These are phyloP conservation scores for Microsporum ferrugineum DNA, from an alignment of 2,329 filamentous ascomycete genomes.

Conservation along the genomic window DNA sequence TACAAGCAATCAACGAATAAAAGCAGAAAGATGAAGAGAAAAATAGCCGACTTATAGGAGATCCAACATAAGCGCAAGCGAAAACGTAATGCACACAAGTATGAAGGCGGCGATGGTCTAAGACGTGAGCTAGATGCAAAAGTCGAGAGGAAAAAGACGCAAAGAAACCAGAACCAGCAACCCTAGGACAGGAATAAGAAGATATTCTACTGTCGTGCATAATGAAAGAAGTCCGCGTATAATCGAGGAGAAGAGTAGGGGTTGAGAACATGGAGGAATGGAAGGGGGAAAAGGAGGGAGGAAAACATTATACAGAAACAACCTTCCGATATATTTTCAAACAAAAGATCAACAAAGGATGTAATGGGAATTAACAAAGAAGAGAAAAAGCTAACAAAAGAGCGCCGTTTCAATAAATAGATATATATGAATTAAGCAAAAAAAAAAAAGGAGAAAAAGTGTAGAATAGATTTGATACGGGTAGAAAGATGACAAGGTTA, in stretches of 20 bases:
- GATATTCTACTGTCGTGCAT: neutral
- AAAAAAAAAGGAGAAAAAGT: neutral
- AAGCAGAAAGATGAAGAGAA: neutral
- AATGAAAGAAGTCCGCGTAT: neutral
- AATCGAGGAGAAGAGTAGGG: no score
- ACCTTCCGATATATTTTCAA: constrained; percentile 1
- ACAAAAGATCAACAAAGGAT: neutral
- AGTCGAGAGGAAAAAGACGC: constrained; percentile 11
- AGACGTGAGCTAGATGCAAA: constrained; percentile 13
- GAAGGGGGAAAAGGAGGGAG: neutral
- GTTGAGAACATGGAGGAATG: neutral
- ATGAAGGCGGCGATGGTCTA: constrained; percentile 14
- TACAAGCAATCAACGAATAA: neutral
- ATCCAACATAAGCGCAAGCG: neutral
- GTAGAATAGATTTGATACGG: neutral
- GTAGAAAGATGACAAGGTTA: neutral
- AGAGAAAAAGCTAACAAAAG: neutral
- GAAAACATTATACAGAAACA: constrained; percentile 4
- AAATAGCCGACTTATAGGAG: neutral
- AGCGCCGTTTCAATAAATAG: neutral
- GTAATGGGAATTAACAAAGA: neutral
- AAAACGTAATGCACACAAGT: neutral
- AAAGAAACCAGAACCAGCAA: constrained; percentile 14
- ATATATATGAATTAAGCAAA: neutral
- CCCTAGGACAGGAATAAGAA: neutral